These are phyloP conservation scores for Wickerhamiella brachini DNA, from an alignment of 805 yeast genomes.

Conservation along the genomic window DNA sequence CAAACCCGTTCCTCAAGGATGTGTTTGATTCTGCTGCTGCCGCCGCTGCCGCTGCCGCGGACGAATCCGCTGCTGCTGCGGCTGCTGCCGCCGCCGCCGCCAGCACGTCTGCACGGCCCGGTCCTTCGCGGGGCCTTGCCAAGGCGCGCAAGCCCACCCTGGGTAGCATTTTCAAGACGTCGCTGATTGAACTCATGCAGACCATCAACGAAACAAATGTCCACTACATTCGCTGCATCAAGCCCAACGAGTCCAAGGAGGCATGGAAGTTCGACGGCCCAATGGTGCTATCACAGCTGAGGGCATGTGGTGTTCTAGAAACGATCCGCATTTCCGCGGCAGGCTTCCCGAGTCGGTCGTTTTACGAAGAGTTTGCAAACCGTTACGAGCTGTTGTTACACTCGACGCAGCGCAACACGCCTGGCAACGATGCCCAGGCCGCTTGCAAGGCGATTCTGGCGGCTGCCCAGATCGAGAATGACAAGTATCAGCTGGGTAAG, in stretches of 20 bases:
- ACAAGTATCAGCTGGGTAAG: constrained; percentile 76
- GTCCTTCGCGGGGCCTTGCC: constrained; percentile 24
- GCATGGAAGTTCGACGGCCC: constrained; percentile 95
- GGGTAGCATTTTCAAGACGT: constrained; percentile 86
- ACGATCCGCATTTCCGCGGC: constrained; percentile 95
- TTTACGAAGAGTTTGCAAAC: constrained; percentile 82
- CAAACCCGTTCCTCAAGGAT: constrained; percentile 49
- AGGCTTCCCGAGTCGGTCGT: constrained; percentile 94
- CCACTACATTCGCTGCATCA: constrained; percentile 93
- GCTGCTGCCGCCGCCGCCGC: constrained; percentile 25
- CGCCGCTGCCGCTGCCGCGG: constrained; percentile 27
- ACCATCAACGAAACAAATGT: constrained; percentile 92
- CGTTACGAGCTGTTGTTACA: constrained; percentile 75
- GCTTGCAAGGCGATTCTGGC: constrained; percentile 56
- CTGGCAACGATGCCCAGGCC: constrained; percentile 40
- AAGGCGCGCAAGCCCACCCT: constrained; percentile 75
- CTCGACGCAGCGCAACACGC: constrained; percentile 43
- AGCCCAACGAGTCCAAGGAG: constrained; percentile 84
- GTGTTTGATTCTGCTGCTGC: constrained; percentile 47
- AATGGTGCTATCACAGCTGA: constrained; percentile 86
- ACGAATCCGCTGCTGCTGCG: constrained; percentile 6
- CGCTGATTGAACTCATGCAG: constrained; percentile 81
- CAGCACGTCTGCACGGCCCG: neutral
- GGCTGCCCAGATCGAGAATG: constrained; percentile 21
- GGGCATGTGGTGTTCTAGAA: constrained; percentile 98